These are phyloP conservation scores for Ogataea wickerhamii DNA, from an alignment of 805 yeast species.

Conservation along the genomic window DNA sequence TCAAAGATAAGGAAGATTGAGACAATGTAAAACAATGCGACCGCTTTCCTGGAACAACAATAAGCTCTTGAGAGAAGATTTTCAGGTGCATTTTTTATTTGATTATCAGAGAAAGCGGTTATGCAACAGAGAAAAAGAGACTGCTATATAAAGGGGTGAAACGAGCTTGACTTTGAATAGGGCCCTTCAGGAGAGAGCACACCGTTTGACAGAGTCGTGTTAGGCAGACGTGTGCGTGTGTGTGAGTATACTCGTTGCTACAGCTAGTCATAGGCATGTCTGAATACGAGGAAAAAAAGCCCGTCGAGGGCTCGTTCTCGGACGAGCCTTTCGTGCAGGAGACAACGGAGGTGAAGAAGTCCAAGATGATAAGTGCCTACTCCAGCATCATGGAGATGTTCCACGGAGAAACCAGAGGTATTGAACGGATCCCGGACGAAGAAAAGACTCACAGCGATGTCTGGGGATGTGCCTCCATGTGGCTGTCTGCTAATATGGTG, in stretches of 20 bases:
- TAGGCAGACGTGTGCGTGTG: too few relatives aligned
- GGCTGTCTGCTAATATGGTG: constrained; percentile 88
- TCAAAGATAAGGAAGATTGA: not conserved
- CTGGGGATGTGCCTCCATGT: constrained; percentile 76
- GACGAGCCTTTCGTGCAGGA: constrained; percentile 24
- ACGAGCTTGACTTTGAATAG: not conserved
- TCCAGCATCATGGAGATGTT: constrained; percentile 27
- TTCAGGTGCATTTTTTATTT: too few relatives aligned
- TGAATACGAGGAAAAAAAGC: constrained; percentile 27
- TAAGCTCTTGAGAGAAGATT: too few relatives aligned
- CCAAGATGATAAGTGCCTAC: constrained; percentile 17
- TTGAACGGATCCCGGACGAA: constrained; percentile 75
- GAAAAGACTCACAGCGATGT: constrained; percentile 68
- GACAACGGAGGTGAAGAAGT: constrained; percentile 16
- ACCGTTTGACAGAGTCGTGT: too few relatives aligned
- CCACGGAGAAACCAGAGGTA: constrained; percentile 65
- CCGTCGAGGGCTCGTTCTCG: constrained; percentile 19
- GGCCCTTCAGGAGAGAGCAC: too few relatives aligned
- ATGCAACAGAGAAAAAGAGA: not conserved
- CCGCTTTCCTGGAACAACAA: too few relatives aligned
- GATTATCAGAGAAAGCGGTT: not conserved
- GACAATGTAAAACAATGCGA: not conserved
- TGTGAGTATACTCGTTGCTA: too few relatives aligned
- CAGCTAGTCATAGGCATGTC: too few relatives aligned
- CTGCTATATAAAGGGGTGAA: not conserved